Conservation (phyloP, 345 rosid species). For the Syzygium grande region DNA sequence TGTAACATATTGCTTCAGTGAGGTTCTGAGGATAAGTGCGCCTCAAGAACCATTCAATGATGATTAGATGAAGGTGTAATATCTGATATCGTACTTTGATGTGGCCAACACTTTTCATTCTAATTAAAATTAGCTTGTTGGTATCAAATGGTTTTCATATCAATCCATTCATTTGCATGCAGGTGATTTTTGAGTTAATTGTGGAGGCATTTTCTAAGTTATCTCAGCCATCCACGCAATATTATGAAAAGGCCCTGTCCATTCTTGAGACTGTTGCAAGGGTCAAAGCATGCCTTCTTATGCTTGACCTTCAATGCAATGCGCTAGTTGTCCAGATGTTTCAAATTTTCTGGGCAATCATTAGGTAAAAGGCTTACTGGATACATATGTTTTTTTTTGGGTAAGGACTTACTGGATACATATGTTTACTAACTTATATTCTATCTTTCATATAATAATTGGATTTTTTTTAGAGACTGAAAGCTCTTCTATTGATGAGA, state of each 20-base stretch:
- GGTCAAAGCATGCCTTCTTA: conserved; percentile 61
- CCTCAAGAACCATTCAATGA: conserved; percentile 70
- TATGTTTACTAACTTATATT: neutral
- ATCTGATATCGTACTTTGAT: neutral
- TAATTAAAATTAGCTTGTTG: neutral
- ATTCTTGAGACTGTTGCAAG: conserved; percentile 59
- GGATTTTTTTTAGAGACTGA: neutral
- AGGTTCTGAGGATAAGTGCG: conserved; percentile 72
- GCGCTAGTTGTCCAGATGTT: conserved; percentile 56
- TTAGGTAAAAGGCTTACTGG: conserved; percentile 31
- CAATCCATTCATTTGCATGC: conserved; percentile 13
- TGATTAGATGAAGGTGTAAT: conserved; percentile 58
- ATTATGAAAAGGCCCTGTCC: conserved; percentile 49
- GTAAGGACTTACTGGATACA: too few species aligned
- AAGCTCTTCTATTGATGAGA: neutral
- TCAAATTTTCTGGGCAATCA: conserved; percentile 37
- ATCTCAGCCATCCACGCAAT: conserved; percentile 36
- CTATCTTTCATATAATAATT: neutral
- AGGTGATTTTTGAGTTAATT: conserved; percentile 57
- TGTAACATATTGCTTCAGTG: conserved; percentile 61
- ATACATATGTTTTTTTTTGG: too few species aligned
- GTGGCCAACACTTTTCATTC: neutral
- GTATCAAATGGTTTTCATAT: neutral
- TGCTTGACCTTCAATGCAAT: conserved; percentile 77
- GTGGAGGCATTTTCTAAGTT: conserved; percentile 49